Evolutionary conservation across 2,329 filamentous ascomycete genomes (phyloP).

Genomic region (Clarireedia paspali): DNA sequence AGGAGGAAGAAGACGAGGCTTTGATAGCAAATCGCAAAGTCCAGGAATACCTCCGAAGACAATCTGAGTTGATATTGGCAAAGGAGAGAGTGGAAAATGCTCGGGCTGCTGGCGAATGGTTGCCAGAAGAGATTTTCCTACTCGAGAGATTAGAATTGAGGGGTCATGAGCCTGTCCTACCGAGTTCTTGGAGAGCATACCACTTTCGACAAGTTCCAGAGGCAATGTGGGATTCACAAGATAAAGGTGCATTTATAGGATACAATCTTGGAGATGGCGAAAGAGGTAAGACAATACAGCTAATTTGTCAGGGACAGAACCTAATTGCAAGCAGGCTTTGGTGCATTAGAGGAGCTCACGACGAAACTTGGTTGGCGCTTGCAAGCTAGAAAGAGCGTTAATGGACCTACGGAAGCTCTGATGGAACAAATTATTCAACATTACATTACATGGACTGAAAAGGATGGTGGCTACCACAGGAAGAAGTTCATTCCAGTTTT

Average conservation of each 20-base stretch:
- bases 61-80: slow-evolving; percentile 18
- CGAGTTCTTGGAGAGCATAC: slow-evolving; percentile 18
- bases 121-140: slow-evolving; percentile 24
- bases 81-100: slow-evolving; percentile 21
- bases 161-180: slow-evolving; percentile 26
- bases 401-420: slow-evolving; percentile 18
- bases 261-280: slow-evolving; percentile 16
- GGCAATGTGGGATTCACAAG: slow-evolving; percentile 21
- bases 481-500: slow-evolving; percentile 26
- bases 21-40: slow-evolving; percentile 21
- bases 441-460: slow-evolving; percentile 30
- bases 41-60: slow-evolving; percentile 24
- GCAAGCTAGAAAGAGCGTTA: slow-evolving; percentile 20
- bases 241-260: slow-evolving; percentile 23
- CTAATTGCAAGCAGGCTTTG: slow-evolving; percentile 18
- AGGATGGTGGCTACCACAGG: slow-evolving; percentile 26
- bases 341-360: slow-evolving; percentile 22
- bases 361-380: slow-evolving; percentile 19
- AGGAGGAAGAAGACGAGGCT: slow-evolving; percentile 12
- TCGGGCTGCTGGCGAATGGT: slow-evolving; percentile 23
- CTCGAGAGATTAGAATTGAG: slow-evolving; percentile 26
- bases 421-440: slow-evolving; percentile 25
- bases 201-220: slow-evolving; percentile 28
- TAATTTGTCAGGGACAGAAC: neutral
- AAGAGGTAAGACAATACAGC: slow-evolving; percentile 19